Evolutionary conservation across 352 stramenopile species (phyloP), one percentile per base, ranked within the genome.

Genomic region (Phytophthora quininea): DNA sequence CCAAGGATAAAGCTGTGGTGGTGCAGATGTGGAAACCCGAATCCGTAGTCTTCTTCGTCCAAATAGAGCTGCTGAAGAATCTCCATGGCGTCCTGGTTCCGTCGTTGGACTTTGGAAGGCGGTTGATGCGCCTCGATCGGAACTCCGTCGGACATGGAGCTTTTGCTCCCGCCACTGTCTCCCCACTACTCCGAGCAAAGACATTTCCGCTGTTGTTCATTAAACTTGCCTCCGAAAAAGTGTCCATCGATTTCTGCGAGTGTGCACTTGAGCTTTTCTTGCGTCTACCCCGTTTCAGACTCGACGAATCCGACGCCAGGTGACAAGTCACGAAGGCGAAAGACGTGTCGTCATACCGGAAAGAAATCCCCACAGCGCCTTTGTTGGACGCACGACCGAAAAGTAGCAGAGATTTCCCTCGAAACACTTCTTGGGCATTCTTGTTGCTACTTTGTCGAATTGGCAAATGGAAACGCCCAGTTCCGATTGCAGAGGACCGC

Each of bases 1-100:
- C 91, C 91, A 4, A 97, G 74, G 30, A 97, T 85, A 54, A 97
- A 93, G 51, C 84, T 94, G 74, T 97, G 86, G 55, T 97, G 88
- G 53, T 95, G 84, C 29, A 95, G 66, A 38, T 92, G 59, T 15
- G 87, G 77, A 40, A 95, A 90, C 2, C 91, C 89, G 66, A 96
- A 93, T n/a, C 85, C 84, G 33, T 91, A 86, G 63, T 96, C 88
- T 50, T 95, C 86, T 66, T 88, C 76, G 37, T 94, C 81, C 49
- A 97, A 63, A 40, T 92, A 84, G 27, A 96, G 68, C 54, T 95
- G 79, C 64, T 93, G 83, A 3, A 97, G 54, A 45, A 96, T 94
- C 62, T 90, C 74, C 71, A 89, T 86, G 5, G 88, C 88, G 56
- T 95, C 86, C 32, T 89, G 80, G 56, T 97, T 96, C 6, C 91